A percentile compares a stretch with the other conserved stretches of the same genome.
Conservation (phyloP, 257 asterid species). For the Nicotiana tomentosiformis region DNA sequence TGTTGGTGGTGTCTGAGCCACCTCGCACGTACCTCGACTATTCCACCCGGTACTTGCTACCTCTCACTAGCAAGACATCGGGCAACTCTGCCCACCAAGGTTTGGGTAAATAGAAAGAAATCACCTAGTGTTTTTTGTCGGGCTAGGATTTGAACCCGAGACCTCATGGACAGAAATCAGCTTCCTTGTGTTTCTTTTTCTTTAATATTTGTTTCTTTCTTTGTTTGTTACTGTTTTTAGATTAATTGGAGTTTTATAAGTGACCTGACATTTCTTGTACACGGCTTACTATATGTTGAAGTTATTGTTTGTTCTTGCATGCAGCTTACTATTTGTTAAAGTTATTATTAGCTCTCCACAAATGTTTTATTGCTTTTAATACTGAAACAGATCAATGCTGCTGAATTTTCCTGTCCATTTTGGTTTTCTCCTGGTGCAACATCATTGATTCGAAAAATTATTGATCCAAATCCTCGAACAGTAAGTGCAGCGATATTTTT, state of each 20-base stretch:
- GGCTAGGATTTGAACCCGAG: too few species aligned
- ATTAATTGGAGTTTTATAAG: not conserved
- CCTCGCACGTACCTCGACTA: too few species aligned
- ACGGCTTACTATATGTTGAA: not conserved
- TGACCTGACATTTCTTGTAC: not conserved
- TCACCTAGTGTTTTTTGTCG: too few species aligned
- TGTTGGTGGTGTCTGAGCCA: too few species aligned
- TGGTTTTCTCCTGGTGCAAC: slow-evolving; percentile 81
- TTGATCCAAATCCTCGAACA: slow-evolving; percentile 77
- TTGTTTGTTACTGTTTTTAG: not conserved
- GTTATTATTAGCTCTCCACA: not conserved
- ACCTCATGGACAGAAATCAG: too few species aligned
- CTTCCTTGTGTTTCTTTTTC: not conserved
- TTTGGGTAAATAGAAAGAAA: too few species aligned
- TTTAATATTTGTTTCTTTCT: not conserved
- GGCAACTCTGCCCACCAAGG: too few species aligned
- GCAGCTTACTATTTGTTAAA: not conserved
- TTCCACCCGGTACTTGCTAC: too few species aligned
- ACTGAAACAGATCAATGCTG: slow-evolving; percentile 63
- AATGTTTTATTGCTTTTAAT: slow-evolving; percentile 16
- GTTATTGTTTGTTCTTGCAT: not conserved
- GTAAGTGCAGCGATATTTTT: slow-evolving; percentile 38
- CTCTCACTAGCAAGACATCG: too few species aligned
- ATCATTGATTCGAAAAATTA: slow-evolving; percentile 63
- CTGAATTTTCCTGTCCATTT: slow-evolving; percentile 75